Base-by-base conservation (phyloP, 2,329 filamentous ascomycete species). In the Pestalotiopsis sp. region DNA sequence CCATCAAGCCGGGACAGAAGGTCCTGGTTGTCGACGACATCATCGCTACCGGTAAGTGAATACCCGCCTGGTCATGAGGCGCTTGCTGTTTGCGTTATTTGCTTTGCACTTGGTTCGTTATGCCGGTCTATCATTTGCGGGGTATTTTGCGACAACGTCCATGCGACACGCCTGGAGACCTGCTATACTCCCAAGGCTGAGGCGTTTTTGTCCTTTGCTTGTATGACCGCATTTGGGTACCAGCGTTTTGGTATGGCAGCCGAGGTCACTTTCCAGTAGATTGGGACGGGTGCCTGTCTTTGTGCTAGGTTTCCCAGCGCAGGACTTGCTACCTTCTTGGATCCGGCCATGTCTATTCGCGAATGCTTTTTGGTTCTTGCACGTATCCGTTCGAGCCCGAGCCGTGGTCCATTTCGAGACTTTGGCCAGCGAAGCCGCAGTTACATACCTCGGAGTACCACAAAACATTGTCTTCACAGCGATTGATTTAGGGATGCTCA, bases 21-120 rank as follows among this genome's bases (percentile, higher is more conserved):
- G 95, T 97, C 69, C 85, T 99, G 71, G 88, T 99, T 73, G 94
- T 99, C 39, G 96, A 99, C 81, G 96, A 99, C 81, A 97, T 99
- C 78, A 98, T 99, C 84, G 96, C 96, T 68, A 99, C 96, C 73
- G 95, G 95, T 97, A 86, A 81, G 91, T 67, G 11, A 17, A 61
- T n/a, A 49, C 20, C 66, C 67, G 61, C 61, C 63, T 67, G 23
- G 11, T 36, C 36, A 63, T 67, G 31, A 31, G 17, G 64, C 64
- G n/a, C 57, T 66, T 52, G 38, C 49, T 41, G 27, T 56, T 49
- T 41, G 23, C 63, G 25, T 62, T 61, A 23, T 27, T 52, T 69
- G 64, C 56, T 59, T 59, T 57, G 66, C 68, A 23, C 56, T 31
- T 65, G 39, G 20, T 61, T 17, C 4, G 23, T 12, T 62, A 27